Percentiles rank a stretch among this genome's conserved stretches.
These are phyloP conservation scores for Acidiella bohemica DNA, from an alignment of 495 filamentous ascomycete species.

Conservation along the genomic window DNA sequence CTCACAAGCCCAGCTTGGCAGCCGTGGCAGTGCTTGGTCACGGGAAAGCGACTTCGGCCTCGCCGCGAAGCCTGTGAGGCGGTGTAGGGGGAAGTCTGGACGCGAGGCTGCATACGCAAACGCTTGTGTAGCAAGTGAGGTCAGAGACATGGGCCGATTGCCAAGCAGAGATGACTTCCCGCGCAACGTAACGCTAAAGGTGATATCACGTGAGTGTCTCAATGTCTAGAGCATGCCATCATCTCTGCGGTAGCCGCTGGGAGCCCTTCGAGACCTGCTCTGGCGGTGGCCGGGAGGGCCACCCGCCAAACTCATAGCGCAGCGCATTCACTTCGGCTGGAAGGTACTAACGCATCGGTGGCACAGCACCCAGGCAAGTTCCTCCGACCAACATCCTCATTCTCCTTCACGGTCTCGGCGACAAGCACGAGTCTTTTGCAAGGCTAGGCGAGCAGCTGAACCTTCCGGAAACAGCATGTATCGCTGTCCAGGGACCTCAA, in stretches of 20 bases:
- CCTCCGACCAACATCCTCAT: constrained; percentile 60
- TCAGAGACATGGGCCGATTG: constrained; percentile 23
- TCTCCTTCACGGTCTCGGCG: constrained; percentile 84
- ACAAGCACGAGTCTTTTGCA: constrained; percentile 55
- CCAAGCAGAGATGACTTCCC: constrained; percentile 40
- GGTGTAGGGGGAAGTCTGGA: too few species aligned
- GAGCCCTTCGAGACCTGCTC: too few species aligned
- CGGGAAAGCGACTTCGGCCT: too few species aligned
- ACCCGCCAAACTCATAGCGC: too few species aligned
- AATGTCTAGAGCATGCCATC: too few species aligned
- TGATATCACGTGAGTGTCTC: constrained; percentile 16
- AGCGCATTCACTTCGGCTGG: too few species aligned
- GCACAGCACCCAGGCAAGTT: constrained; percentile 22
- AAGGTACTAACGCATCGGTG: neutral
- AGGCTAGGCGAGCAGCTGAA: constrained; percentile 56
- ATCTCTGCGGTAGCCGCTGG: too few species aligned
- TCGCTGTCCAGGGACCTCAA: constrained; percentile 62
- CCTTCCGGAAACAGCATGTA: constrained; percentile 64
- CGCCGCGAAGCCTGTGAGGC: too few species aligned
- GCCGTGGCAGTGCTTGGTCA: too few species aligned
- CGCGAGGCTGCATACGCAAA: neutral
- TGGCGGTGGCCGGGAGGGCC: too few species aligned
- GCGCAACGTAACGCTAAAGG: constrained; percentile 8
- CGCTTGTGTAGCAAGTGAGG: constrained; percentile 7
- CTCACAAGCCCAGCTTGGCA: too few species aligned